These are phyloP conservation scores for Blepharisma undulans DNA, from an alignment of 169 alveolate species.

Conservation along the genomic window DNA sequence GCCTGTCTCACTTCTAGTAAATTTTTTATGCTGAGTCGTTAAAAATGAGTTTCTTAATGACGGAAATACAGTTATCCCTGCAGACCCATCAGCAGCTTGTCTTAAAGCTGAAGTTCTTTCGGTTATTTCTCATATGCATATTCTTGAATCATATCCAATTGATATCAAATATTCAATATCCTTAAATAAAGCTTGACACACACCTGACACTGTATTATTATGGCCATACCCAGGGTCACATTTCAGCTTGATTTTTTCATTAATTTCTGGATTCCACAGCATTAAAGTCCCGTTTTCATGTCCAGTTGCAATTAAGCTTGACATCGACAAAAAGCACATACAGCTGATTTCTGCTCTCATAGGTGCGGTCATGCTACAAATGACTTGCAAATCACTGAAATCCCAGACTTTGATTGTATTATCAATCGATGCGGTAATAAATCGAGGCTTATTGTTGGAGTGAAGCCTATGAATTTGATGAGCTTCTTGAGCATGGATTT, in stretches of 20 bases:
- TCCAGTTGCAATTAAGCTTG: conserved; percentile 71
- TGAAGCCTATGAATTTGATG: conserved; percentile 47
- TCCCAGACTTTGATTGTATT: conserved; percentile 71
- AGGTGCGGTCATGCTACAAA: conserved; percentile 54
- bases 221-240: conserved; percentile 51
- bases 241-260: conserved; percentile 47
- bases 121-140: conserved; percentile 72
- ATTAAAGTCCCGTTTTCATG: conserved; percentile 73
- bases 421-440: conserved; percentile 60
- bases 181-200: conserved; percentile 52
- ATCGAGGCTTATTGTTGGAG: conserved; percentile 57
- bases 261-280: conserved; percentile 66
- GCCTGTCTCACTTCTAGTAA: conserved; percentile 15
- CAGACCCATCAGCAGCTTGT: conserved; percentile 39
- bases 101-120: conserved; percentile 45
- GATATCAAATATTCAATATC: conserved; percentile 65
- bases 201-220: conserved; percentile 58
- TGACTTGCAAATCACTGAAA: conserved; percentile 57
- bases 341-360: conserved; percentile 59
- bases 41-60: conserved; percentile 47
- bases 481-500: conserved; percentile 54
- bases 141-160: conserved; percentile 72
- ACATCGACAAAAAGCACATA: conserved; percentile 65
- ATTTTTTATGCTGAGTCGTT: conserved; percentile 39
- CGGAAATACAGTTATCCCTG: conserved; percentile 58